Conservation (phyloP, 2,329 filamentous ascomycete genomes). For the Zelopaecilomyces penicillatus region DNA sequence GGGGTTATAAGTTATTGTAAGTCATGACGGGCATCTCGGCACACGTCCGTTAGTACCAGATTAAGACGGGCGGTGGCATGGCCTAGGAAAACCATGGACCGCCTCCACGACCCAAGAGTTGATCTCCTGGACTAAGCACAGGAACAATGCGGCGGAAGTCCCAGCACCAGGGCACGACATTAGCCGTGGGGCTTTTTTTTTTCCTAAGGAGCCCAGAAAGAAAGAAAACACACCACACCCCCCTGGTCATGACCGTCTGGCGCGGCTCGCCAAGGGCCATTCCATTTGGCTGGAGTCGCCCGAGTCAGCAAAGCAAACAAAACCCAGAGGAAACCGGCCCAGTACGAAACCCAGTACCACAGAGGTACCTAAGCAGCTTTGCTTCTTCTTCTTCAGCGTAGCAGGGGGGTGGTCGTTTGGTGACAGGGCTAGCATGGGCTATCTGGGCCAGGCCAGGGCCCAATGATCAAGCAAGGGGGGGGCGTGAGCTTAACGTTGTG, state of each 20-base stretch:
- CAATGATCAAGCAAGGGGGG: not conserved
- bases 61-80: conserved; percentile 28
- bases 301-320: conserved; percentile 4
- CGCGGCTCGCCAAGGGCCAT: not conserved
- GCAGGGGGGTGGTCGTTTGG: not conserved
- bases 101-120: conserved; percentile 6
- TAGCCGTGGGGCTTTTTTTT: conserved; percentile 10
- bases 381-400: conserved; percentile 3
- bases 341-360: not conserved
- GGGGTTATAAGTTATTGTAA: conserved; percentile 3
- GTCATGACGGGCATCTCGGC: conserved; percentile 10
- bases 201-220: not conserved
- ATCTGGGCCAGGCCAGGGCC: conserved; percentile 3
- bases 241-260: not conserved
- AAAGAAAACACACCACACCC: conserved; percentile 1
- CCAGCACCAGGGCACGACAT: conserved; percentile 12
- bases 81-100: conserved; percentile 10
- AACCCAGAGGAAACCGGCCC: not conserved
- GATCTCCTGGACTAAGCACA: conserved; percentile 5
- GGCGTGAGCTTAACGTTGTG: not conserved
- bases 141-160: conserved; percentile 11
- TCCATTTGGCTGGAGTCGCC: conserved; percentile 1
- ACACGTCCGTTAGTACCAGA: conserved; percentile 19
- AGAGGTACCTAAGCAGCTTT: conserved; percentile 2
- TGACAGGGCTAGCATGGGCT: conserved; percentile 1